Conservation (phyloP, 1,139 yeast species). For the Suhomyces chickasaworum region DNA sequence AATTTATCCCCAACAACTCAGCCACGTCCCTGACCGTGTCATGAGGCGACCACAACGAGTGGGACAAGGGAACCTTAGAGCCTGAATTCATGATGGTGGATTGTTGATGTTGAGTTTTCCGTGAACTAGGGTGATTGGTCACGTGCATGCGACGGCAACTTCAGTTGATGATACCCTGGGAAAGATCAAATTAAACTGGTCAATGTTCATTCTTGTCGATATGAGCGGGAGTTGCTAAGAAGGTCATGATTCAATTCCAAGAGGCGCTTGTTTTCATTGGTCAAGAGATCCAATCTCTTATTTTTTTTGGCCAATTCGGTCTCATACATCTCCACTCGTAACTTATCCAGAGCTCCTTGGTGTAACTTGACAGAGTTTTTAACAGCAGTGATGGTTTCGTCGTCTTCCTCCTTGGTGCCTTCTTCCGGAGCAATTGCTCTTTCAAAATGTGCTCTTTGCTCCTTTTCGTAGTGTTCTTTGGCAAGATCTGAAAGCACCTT, state of each 20-base stretch:
- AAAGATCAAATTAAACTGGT: too few relatives aligned
- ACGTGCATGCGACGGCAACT: not conserved
- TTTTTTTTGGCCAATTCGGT: slow-evolving; percentile 29
- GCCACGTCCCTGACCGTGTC: slow-evolving; percentile 98
- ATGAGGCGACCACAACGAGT: slow-evolving; percentile 95
- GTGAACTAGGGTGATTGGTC: not conserved
- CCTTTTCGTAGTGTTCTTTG: slow-evolving; percentile 27
- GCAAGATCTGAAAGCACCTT: slow-evolving; percentile 31
- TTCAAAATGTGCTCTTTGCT: slow-evolving; percentile 14
- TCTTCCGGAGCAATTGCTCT: slow-evolving; percentile 10
- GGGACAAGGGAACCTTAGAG: slow-evolving; percentile 62
- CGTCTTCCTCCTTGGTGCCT: slow-evolving; percentile 11
- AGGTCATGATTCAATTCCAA: slow-evolving; percentile 39
- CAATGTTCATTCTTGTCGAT: not conserved
- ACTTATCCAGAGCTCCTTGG: slow-evolving; percentile 20
- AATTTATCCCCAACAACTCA: slow-evolving; percentile 80
- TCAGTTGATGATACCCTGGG: too few relatives aligned
- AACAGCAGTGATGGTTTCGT: slow-evolving; percentile 17
- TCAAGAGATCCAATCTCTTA: slow-evolving; percentile 28
- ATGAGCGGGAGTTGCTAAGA: not conserved
- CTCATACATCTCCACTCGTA: slow-evolving; percentile 25
- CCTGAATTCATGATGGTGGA: slow-evolving; percentile 35
- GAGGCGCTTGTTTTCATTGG: slow-evolving; percentile 33
- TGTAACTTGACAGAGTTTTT: slow-evolving; percentile 20
- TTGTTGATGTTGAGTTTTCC: slow-evolving; percentile 1